Evolutionary conservation across 495 filamentous ascomycete genomes (phyloP).

Genomic region (Penicillium riverlandense): DNA sequence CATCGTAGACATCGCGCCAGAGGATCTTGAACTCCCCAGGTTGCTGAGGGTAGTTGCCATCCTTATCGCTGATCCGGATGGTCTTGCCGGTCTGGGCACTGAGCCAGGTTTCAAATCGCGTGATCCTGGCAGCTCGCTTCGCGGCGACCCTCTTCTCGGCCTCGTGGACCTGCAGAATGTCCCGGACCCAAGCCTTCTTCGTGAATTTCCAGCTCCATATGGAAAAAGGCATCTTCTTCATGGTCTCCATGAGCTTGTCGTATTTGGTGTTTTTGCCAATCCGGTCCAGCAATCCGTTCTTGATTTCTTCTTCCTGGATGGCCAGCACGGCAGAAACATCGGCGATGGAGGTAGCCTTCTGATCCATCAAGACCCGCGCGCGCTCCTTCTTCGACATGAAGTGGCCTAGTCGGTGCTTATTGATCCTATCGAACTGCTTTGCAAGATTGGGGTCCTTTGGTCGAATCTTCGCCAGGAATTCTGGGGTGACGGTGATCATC

Average conservation of each 20-base stretch:
- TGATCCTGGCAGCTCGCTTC: no score
- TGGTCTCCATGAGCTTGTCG: constrained; percentile 19
- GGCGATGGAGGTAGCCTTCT: constrained; percentile 81
- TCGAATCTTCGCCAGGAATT: constrained; percentile 45
- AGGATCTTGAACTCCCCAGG: constrained; percentile 46
- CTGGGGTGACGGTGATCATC: constrained; percentile 42
- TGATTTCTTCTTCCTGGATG: constrained; percentile 41
- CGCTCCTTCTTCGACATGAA: constrained; percentile 48
- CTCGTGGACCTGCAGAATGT: no score
- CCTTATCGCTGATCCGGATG: constrained; percentile 12
- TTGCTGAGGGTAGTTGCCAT: constrained; percentile 19
- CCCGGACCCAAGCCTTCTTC: no score
- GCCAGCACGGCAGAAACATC: constrained; percentile 75
- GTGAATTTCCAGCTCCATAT: no score
- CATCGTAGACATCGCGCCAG: constrained; percentile 64
- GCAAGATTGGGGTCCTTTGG: constrained; percentile 49
- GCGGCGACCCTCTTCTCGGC: no score
- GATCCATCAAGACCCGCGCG: constrained; percentile 65
- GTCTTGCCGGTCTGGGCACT: no score
- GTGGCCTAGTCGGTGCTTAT: constrained; percentile 34
- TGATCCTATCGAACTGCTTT: constrained; percentile 38
- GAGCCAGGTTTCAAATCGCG: no score
- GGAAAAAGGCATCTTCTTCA: constrained; percentile 10
- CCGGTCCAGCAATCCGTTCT: constrained; percentile 18
- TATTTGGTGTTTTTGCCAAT: constrained; percentile 1